Base-by-base conservation (phyloP, 2,329 filamentous ascomycete species). In the Penicillium oxalicum region DNA sequence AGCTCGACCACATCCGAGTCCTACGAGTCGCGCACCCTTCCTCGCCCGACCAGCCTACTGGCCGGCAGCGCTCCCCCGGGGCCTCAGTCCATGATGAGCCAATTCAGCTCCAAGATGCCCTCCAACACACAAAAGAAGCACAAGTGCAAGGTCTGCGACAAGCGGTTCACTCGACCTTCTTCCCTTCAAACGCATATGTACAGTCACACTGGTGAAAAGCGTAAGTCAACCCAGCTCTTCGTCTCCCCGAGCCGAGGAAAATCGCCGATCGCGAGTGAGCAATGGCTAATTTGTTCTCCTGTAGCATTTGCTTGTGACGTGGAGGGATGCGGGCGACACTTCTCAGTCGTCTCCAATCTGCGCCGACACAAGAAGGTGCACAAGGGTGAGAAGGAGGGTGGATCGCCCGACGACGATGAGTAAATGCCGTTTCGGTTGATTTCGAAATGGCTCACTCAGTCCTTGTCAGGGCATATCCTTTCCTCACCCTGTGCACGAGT, bases 131-230 rank as follows among this genome's bases (percentile, higher is more conserved):
- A 96, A 68, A 97, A 97, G 83, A 97, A 97, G 78, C 93, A 97
- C 76, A 96, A 96, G 77, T 97, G 91, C 81, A 96, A 95, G 74
- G 88, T 97, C 51, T 97, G 91, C 76, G 91, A 96, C 72, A 96
- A 97, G 79, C 84, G 91, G 38, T 97, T 97, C 70, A 96, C 91
- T 2, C 82, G 91, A 47, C 91, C 91, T 1, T 95, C 90, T 66
- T 96, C 91, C 11, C 72, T 97, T 35, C 91, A 96, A 68, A 97
- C 91, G 29, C 91, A 97, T 68, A 96, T 96, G 87, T 96, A 96
- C 74, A 95, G 90, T 71, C 91, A 97, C 66, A 97, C 91, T 48
- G 91, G 91, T 66, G 91, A 97, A 71, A 97, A 97, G 76, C 91
- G 90, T 95, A 82, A 79, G 90, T 84, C 12, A 27, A 38, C 8